A percentile compares a stretch with the other conserved stretches of the same genome.
phyloP scores from a whole-genome alignment of 106 monocot genomes.

The Dioscorea dumetorum region DNA sequence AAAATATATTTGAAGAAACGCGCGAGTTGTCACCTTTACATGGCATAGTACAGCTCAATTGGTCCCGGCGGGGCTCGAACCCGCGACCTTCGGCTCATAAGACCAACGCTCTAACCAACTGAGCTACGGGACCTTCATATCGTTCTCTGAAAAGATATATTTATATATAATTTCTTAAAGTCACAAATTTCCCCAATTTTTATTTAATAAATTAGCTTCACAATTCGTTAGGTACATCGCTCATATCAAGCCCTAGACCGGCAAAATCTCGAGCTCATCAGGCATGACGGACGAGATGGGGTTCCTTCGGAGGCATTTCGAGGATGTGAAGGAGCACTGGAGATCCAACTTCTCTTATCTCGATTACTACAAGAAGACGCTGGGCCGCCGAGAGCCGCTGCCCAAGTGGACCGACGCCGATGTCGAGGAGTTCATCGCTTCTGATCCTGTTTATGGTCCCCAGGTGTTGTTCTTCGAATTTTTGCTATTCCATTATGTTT shows the following conservation, averaged over 20 bases:
- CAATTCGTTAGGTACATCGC: too few relatives aligned
- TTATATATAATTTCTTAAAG: too few relatives aligned
- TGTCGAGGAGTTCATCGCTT: conserved; percentile 89
- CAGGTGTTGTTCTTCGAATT: conserved; percentile 40
- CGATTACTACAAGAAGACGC: conserved; percentile 93
- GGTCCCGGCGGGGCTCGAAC: conserved; percentile 98
- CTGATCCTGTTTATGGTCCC: conserved; percentile 94
- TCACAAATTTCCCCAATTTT: too few relatives aligned
- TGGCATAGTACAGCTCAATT: too few relatives aligned
- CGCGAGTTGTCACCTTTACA: too few relatives aligned
- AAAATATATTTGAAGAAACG: too few relatives aligned
- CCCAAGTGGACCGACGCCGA: conserved; percentile 88
- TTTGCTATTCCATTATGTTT: neutral
- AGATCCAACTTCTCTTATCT: conserved; percentile 62
- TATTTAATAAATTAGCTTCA: too few relatives aligned
- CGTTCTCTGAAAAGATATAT: too few relatives aligned
- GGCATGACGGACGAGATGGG: conserved; percentile 7
- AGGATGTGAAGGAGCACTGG: conserved; percentile 86
- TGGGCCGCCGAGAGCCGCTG: conserved; percentile 67
- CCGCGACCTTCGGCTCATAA: conserved; percentile 99
- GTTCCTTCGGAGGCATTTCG: conserved; percentile 38
- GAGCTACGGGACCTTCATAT: conserved; percentile 35
- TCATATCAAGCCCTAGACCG: too few relatives aligned
- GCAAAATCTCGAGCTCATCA: too few relatives aligned
- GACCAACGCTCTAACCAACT: conserved; percentile 99